Evolutionary conservation across 768 basidiomycete genomes (phyloP).

Genomic region (Peribolospora kevripleyi): DNA sequence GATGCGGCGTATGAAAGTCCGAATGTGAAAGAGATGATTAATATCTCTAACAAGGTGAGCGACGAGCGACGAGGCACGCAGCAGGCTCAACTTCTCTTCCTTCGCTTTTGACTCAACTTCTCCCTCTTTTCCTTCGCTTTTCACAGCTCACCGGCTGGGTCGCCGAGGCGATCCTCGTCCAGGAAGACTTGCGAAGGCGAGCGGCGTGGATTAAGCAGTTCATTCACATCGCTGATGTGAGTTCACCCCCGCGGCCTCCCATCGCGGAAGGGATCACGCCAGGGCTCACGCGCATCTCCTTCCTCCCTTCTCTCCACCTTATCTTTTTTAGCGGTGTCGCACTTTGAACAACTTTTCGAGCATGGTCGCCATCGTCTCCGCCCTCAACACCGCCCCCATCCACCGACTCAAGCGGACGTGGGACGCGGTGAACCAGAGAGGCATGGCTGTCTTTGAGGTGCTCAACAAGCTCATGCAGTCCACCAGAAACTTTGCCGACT

Average conservation of each 20-base stretch:
- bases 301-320: background rate
- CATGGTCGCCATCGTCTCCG: constrained; percentile 90
- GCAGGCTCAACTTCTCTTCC: background rate
- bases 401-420: constrained; percentile 78
- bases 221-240: constrained; percentile 69
- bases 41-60: constrained; percentile 59
- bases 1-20: constrained; percentile 25
- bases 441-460: constrained; percentile 43
- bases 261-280: background rate
- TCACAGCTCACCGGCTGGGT: constrained; percentile 78
- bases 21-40: constrained; percentile 67
- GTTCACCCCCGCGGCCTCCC: constrained; percentile 16
- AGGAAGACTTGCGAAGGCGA: constrained; percentile 61
- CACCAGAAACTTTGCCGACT: constrained; percentile 81
- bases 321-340: constrained; percentile 46
- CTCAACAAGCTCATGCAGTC: constrained; percentile 80
- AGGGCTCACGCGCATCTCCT: background rate
- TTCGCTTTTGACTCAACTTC: background rate
- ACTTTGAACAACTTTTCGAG: constrained; percentile 76
- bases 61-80: constrained; percentile 11
- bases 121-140: background rate
- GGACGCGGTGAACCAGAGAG: constrained; percentile 58
- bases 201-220: constrained; percentile 67
- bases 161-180: constrained; percentile 47
- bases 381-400: constrained; percentile 78